Base-by-base conservation (phyloP, 768 basidiomycete species). In the Trametes cinnabarina region DNA sequence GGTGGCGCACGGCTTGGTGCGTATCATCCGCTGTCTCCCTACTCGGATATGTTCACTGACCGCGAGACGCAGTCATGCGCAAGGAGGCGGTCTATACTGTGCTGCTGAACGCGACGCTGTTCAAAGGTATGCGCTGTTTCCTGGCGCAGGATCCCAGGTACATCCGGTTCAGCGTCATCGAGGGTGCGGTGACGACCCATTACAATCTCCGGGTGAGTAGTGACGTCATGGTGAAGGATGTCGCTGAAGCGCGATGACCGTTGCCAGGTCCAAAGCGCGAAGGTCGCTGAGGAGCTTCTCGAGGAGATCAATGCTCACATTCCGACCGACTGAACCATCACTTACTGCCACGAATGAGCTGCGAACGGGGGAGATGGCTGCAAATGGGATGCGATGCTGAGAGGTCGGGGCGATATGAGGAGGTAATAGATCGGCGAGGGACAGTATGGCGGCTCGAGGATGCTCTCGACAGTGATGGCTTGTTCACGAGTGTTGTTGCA, bases 71-170 rank as follows among this genome's bases (percentile, higher is more conserved):
- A 92, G 90, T 92, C 19, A 91, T 92, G 89, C 82, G 90, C 60
- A 92, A 91, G 69, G 90, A 92, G 65, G 90, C 89, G 0, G 90
- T 92, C 19, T 87, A 84, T 68, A 78, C 87, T 2, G 71, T 92
- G 51, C 67, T 92, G 55, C 76, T 92, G 42, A 92, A 92, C 64
- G 82, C 86, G 47, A 82, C 86, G 46, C 74, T 92, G 51, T 92
- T 92, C 77, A 75, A 77, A 64, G 90, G 90, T 30, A 92, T 92
- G 89, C 79, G 78, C 54, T 88, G 85, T 70, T 76, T 74, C 57
- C 65, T 87, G 55, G 86, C 87, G 17, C 87, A 88, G 68, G 90
- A 92, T 66, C 87, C 88, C 17, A 82, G 90, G 64, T 92, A 91
- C 72, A 67, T 92, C 65, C 78, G 88, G 52, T 86, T 92, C 71